These are phyloP conservation scores for Voacanga thouarsii DNA, from an alignment of 257 asterid species.

Conservation along the genomic window DNA sequence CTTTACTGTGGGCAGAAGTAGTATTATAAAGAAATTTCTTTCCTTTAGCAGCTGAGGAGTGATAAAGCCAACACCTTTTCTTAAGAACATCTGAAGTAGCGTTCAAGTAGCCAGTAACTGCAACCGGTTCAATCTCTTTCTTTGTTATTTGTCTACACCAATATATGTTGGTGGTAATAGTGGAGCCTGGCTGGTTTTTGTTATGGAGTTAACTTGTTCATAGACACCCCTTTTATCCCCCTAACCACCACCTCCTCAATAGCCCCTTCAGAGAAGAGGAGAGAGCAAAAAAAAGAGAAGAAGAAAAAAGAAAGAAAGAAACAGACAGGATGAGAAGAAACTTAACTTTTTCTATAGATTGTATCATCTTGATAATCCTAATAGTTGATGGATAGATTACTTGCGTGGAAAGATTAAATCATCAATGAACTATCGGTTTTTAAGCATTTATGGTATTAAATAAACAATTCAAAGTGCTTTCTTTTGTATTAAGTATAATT, in stretches of 20 bases:
- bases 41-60: neutral
- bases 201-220: no score
- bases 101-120: neutral
- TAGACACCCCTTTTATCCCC: no score
- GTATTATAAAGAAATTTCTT: neutral
- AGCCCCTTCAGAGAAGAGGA: no score
- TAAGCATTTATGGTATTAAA: neutral
- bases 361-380: neutral
- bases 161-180: neutral
- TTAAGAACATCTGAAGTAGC: neutral
- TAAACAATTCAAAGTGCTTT: neutral
- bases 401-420: neutral
- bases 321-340: neutral
- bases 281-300: no score
- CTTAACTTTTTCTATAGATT: neutral
- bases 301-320: no score
- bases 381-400: neutral
- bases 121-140: neutral
- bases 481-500: neutral
- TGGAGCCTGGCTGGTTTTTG: no score
- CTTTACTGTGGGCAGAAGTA: neutral
- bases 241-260: no score
- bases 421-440: neutral
- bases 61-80: neutral
- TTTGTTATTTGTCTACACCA: neutral